These are phyloP conservation scores for Climacium dendroides DNA, from an alignment of 225 moss, liverwort and hornwort genomes.

Conservation along the genomic window DNA sequence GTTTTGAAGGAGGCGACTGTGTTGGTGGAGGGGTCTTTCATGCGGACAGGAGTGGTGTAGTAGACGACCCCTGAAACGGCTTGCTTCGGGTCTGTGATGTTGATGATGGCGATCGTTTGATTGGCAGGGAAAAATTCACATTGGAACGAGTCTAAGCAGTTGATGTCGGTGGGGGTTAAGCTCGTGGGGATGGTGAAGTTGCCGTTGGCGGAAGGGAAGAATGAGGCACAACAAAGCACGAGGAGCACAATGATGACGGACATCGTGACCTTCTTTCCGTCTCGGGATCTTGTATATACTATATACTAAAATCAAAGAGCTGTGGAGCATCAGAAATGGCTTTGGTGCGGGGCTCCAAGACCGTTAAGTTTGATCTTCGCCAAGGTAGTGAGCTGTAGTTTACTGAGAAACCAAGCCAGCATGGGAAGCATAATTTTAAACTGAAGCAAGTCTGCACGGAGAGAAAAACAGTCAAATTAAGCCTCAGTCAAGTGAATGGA, in stretches of 20 bases:
- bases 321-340: neutral
- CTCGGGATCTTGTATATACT: neutral
- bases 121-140: neutral
- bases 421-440: neutral
- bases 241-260: no score
- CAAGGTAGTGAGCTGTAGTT: neutral
- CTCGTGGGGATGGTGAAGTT: neutral
- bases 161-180: neutral
- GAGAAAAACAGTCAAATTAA: neutral
- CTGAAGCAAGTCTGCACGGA: neutral
- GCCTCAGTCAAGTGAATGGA: neutral
- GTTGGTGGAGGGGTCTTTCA: slow-evolving; percentile 9
- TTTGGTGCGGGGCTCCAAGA: neutral
- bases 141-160: neutral
- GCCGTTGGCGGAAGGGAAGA: neutral
- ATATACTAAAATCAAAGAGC: neutral
- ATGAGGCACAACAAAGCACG: no score
- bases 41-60: neutral
- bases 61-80: neutral
- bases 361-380: neutral
- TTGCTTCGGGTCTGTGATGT: neutral
- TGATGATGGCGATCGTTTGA: slow-evolving; percentile 9
- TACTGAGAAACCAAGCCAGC: neutral
- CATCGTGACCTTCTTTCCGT: no score
- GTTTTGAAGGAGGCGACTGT: slow-evolving; percentile 5